Percentiles rank a stretch among this genome's conserved stretches.
These are phyloP conservation scores for Globisporangium paroecandrum DNA, from an alignment of 352 stramenopile genomes.

Conservation along the genomic window DNA sequence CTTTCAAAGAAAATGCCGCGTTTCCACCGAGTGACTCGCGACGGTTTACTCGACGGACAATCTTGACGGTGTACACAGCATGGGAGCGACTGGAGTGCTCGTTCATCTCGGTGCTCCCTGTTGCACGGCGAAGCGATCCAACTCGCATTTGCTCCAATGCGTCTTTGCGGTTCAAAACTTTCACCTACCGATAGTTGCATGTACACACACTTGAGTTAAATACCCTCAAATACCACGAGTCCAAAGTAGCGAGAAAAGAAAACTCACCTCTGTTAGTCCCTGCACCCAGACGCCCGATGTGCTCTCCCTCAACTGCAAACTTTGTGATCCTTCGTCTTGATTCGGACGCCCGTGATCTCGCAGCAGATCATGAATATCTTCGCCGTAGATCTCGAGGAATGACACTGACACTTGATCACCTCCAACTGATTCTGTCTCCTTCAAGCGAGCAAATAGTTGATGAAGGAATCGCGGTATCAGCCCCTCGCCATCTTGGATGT, in stretches of 20 bases:
- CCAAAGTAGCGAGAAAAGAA: background rate
- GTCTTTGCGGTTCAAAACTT: constrained; percentile 45
- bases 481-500: constrained; percentile 54
- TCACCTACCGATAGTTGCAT: constrained; percentile 31
- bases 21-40: constrained; percentile 21
- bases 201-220: background rate
- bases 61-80: constrained; percentile 85
- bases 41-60: constrained; percentile 51
- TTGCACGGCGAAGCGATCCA: constrained; percentile 72
- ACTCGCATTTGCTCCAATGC: constrained; percentile 78
- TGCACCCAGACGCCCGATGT: constrained; percentile 75
- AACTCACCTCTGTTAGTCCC: constrained; percentile 61
- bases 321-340: constrained; percentile 33
- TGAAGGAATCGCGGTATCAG: constrained; percentile 84
- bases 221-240: background rate
- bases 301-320: constrained; percentile 67
- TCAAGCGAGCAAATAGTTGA: constrained; percentile 62
- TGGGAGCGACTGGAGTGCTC: constrained; percentile 85
- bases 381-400: constrained; percentile 96
- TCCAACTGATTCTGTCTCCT: constrained; percentile 23
- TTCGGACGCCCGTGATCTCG: constrained; percentile 32
- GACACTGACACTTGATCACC: constrained; percentile 71
- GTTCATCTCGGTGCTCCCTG: constrained; percentile 87
- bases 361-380: constrained; percentile 96
- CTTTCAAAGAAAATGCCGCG: constrained; percentile 13